A percentile compares a stretch with the other conserved stretches of the same genome.
Conservation (phyloP, 2,329 filamentous ascomycete genomes). For the Fusarium concolor region DNA sequence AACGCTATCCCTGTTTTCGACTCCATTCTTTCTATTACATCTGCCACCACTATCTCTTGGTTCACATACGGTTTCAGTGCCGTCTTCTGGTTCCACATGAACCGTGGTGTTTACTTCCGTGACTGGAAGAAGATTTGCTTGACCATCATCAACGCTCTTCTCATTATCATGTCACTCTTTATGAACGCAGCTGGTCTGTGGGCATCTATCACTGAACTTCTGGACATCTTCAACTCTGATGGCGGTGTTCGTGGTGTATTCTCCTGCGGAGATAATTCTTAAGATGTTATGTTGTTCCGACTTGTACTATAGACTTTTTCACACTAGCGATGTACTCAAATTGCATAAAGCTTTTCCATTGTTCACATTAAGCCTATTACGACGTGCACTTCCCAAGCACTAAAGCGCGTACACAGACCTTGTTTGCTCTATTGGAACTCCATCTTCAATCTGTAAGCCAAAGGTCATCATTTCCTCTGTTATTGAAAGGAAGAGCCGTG, state of each 20-base stretch:
- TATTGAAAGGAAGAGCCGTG: no score
- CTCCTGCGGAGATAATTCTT: conserved; percentile 40
- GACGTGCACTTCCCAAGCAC: no score
- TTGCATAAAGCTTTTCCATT: not conserved
- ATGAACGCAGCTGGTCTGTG: conserved; percentile 45
- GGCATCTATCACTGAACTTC: conserved; percentile 42
- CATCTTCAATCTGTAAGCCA: no score
- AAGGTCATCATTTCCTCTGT: no score
- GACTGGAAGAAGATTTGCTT: conserved; percentile 42
- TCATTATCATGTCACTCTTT: conserved; percentile 40
- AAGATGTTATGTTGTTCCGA: not conserved
- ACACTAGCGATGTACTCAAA: not conserved
- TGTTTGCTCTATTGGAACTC: no score
- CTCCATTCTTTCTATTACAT: conserved; percentile 46
- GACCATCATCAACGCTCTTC: conserved; percentile 36
- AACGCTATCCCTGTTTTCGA: conserved; percentile 48
- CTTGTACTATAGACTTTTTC: not conserved
- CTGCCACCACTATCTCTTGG: conserved; percentile 46
- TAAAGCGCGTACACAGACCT: no score
- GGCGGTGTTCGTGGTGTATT: conserved; percentile 38
- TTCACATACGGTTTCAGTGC: conserved; percentile 44
- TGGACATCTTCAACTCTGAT: conserved; percentile 37
- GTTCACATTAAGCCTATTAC: not conserved
- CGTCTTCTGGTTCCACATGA: conserved; percentile 45
- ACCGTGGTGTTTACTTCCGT: conserved; percentile 28